A percentile compares a stretch with the other conserved stretches of the same genome.
Evolutionary conservation across 176 grass and related monocot genomes (phyloP).

Genomic region (Raddia guianensis): DNA sequence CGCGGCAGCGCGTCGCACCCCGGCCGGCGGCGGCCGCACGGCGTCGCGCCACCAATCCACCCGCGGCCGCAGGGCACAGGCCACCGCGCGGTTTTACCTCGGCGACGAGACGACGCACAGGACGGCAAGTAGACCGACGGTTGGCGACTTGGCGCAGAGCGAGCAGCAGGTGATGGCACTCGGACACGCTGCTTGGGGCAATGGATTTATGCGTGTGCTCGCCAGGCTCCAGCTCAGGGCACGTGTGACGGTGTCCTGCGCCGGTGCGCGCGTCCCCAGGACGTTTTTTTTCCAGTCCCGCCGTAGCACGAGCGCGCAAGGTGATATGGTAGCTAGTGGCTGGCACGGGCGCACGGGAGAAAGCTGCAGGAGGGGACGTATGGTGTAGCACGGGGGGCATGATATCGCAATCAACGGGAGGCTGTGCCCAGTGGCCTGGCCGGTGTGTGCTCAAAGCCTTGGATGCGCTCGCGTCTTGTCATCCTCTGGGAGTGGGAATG

Average conservation of each 20-base stretch:
- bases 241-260: too few species aligned
- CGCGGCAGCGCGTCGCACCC: background rate
- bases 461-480: conserved; percentile 28
- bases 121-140: background rate
- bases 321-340: background rate
- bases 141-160: too few species aligned
- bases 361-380: background rate
- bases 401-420: background rate
- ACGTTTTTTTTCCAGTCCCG: background rate
- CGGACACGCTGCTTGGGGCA: background rate
- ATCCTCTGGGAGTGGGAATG: background rate
- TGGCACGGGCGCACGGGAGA: too few species aligned
- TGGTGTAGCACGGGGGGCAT: background rate
- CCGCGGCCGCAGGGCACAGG: too few species aligned
- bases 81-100: too few species aligned
- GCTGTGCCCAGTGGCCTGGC: background rate
- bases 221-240: too few species aligned
- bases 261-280: too few species aligned
- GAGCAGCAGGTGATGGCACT: background rate
- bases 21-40: background rate
- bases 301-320: background rate
- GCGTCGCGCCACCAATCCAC: background rate
- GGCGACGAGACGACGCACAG: background rate
- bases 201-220: background rate
- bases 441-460: background rate